Base-by-base conservation (phyloP, 176 grass and related monocot genomes). In the Carex myosuroides region DNA sequence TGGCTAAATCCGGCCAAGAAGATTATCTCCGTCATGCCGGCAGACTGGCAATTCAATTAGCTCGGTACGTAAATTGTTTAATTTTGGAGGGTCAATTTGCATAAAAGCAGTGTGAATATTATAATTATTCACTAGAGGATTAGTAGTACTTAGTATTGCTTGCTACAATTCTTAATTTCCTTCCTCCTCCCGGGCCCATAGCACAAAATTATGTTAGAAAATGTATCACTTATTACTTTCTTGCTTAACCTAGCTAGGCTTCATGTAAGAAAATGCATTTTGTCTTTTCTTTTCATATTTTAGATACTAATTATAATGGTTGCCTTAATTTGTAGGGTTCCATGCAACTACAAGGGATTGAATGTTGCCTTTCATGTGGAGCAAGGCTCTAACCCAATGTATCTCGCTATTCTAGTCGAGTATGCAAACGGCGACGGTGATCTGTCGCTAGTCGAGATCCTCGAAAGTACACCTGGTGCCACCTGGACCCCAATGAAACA, bases 361-460 rank as follows among this genome's bases (percentile, higher is more conserved):
- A 94, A 92, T 85, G 83, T 97, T 48, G 84, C 90, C 1, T 97
- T 97, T 83, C 90, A 89, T 63, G 94, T 97, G 56, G 87, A 97
- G 80, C 44, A 90, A 56, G 83, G 64, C 64, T 97, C 92, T 0
- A 97, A 87, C 87, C 88, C 92, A 3, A 86, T 94, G 7, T 94
- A 94, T 79, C 79, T 94, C 12, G 87, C 94, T 5, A 63, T 97
- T 61, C 80, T 97, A 13, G 90, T 97, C 1, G 92, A 94, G 94
- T 94, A 94, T 88, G 94, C 93, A 82, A 89, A 92, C 81, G 94
- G 92, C 66, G 92, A 97, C 88, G 94, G 94, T 86, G 94, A 97
- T 84, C 90, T 97, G 30, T 77, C 91, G 3, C 86, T 86, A 70
- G 94, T 97, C 21, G 92, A 97, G 14, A 75, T 97, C 0, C 91